phyloP scores from a whole-genome alignment of 75 land plant species.

The Pinus albicaulis region DNA sequence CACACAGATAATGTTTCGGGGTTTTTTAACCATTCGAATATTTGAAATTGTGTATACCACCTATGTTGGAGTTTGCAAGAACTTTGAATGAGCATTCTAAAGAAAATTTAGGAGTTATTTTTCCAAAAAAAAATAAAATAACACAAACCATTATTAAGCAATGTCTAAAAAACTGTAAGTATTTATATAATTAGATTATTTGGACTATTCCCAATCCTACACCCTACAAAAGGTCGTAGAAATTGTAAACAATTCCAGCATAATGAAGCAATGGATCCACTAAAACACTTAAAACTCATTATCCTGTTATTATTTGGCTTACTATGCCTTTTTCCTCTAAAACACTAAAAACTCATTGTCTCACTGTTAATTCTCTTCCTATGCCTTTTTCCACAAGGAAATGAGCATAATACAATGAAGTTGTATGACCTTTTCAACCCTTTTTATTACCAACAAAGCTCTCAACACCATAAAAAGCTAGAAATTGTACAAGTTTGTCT shows the following conservation, averaged over 20 bases:
- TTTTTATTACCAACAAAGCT: background rate
- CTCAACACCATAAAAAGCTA: slow-evolving; percentile 31
- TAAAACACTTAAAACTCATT: slow-evolving; percentile 1
- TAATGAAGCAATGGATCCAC: slow-evolving; percentile 8
- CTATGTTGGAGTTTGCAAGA: background rate
- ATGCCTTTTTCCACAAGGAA: background rate
- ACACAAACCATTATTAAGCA: background rate
- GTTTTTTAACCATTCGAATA: too few species aligned
- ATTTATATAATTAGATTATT: background rate
- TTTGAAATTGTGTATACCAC: background rate
- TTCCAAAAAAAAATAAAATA: background rate
- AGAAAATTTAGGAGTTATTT: background rate
- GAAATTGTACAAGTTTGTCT: slow-evolving; percentile 39
- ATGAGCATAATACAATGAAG: background rate
- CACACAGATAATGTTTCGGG: too few species aligned
- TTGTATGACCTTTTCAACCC: background rate
- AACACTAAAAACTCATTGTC: background rate
- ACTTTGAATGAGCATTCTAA: background rate
- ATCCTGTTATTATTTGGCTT: background rate
- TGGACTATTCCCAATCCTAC: background rate
- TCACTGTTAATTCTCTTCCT: background rate
- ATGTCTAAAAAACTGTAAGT: background rate
- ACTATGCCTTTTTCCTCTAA: background rate
- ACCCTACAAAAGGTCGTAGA: background rate
- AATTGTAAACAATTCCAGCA: background rate